A percentile compares a stretch with the other conserved stretches of the same genome.
phyloP scores from a whole-genome alignment of 106 monocot genomes.

The Iris macrosiphon region DNA sequence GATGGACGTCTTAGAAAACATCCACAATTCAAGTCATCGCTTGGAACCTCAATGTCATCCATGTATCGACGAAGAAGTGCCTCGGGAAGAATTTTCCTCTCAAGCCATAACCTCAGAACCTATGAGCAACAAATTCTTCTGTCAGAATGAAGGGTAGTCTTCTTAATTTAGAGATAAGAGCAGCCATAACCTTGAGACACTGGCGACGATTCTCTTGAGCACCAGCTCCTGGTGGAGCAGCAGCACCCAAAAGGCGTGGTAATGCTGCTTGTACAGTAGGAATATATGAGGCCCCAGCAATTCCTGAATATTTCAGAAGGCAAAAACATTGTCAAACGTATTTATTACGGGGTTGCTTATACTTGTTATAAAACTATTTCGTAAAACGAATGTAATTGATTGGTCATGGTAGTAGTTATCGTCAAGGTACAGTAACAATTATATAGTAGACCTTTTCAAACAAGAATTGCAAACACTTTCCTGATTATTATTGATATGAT shows the following conservation, averaged over 20 bases:
- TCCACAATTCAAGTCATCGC: slow-evolving; percentile 45
- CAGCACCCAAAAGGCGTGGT: slow-evolving; percentile 82
- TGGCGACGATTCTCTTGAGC: slow-evolving; percentile 94
- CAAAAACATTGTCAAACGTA: no score
- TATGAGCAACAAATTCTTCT: slow-evolving; percentile 10
- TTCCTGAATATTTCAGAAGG: slow-evolving; percentile 27
- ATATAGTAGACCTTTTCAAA: no score
- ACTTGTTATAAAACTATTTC: no score
- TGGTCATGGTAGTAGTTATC: no score
- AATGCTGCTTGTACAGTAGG: slow-evolving; percentile 77
- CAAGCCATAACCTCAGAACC: slow-evolving; percentile 87
- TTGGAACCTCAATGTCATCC: slow-evolving; percentile 84
- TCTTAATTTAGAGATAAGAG: background rate
- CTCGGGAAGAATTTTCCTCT: slow-evolving; percentile 92
- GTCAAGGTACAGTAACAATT: no score
- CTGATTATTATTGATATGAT: no score
- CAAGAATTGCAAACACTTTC: no score
- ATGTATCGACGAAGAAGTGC: slow-evolving; percentile 64
- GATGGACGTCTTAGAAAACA: slow-evolving; percentile 65
- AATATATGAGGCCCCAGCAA: slow-evolving; percentile 84
- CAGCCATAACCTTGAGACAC: slow-evolving; percentile 71
- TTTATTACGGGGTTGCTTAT: no score
- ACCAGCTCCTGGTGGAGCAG: slow-evolving; percentile 77
- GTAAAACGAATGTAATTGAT: no score
- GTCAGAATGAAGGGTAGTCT: background rate